These are phyloP conservation scores for Emericellopsis terricola DNA, from an alignment of 495 filamentous ascomycete genomes.

Conservation along the genomic window DNA sequence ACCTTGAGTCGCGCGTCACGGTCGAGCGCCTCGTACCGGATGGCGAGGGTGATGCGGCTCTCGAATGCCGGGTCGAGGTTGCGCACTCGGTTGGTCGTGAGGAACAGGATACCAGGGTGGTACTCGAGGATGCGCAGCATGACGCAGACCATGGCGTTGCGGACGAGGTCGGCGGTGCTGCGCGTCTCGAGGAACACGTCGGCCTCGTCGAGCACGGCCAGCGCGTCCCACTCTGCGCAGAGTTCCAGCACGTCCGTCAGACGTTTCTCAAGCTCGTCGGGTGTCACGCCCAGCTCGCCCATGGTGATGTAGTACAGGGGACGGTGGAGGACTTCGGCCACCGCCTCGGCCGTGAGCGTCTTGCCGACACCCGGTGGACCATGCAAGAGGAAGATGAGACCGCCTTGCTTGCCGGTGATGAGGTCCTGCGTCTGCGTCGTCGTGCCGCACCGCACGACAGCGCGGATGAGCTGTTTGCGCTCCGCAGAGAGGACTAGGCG, in stretches of 20 bases:
- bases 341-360: constrained; percentile 36
- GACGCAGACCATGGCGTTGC: constrained; percentile 37
- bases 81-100: constrained; percentile 32
- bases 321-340: constrained; percentile 28
- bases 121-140: constrained; percentile 40
- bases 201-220: constrained; percentile 46
- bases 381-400: constrained; percentile 13
- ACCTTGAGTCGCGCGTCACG: background rate
- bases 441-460: too few relatives aligned
- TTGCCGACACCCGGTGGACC: constrained; percentile 41
- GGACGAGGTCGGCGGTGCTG: constrained; percentile 31
- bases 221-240: constrained; percentile 30
- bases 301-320: constrained; percentile 35
- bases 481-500: too few relatives aligned
- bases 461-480: too few relatives aligned
- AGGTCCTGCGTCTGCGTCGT: constrained; percentile 1
- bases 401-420: constrained; percentile 9
- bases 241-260: constrained; percentile 33
- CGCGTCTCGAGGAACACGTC: constrained; percentile 48
- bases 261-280: constrained; percentile 27
- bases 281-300: constrained; percentile 34
- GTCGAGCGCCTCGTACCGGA: constrained; percentile 19
- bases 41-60: constrained; percentile 26
- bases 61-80: constrained; percentile 33
- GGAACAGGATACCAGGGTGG: constrained; percentile 35